Evolutionary conservation across 1,284 basidiomycete species (phyloP).

Genomic region (Moniliella sp.): DNA sequence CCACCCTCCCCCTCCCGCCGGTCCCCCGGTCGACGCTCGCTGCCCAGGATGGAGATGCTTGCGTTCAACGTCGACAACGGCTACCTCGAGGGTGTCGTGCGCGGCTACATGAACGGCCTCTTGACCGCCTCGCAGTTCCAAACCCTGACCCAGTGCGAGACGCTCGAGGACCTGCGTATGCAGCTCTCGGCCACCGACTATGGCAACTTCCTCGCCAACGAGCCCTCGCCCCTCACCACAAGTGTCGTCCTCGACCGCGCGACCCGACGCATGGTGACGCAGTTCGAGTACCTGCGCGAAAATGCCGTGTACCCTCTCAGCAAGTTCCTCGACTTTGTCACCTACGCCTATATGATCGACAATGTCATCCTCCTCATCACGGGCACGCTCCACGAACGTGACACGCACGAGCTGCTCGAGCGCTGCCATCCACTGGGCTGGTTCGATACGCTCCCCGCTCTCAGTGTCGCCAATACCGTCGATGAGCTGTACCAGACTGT

Average conservation of each 20-base stretch:
- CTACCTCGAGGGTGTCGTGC: constrained; percentile 52
- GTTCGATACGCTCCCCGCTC: constrained; percentile 93
- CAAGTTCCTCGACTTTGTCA: constrained; percentile 93
- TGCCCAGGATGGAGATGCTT: constrained; percentile 26
- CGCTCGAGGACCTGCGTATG: constrained; percentile 55
- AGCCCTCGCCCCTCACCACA: constrained; percentile 80
- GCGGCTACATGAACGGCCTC: constrained; percentile 82
- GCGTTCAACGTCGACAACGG: constrained; percentile 28
- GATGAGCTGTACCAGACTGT: constrained; percentile 94
- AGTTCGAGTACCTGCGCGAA: constrained; percentile 78
- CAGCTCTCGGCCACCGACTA: constrained; percentile 81
- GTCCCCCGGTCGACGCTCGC: too few relatives aligned
- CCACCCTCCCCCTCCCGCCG: too few relatives aligned
- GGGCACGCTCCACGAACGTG: constrained; percentile 84
- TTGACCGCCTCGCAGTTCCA: constrained; percentile 70
- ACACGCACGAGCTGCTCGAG: constrained; percentile 85
- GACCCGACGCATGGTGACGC: constrained; percentile 76
- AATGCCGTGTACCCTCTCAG: constrained; percentile 80
- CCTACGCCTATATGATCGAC: constrained; percentile 98
- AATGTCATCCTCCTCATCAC: constrained; percentile 94
- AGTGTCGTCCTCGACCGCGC: constrained; percentile 87
- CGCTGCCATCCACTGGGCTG: constrained; percentile 89
- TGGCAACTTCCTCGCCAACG: constrained; percentile 91
- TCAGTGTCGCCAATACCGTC: constrained; percentile 98
- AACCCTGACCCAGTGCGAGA: constrained; percentile 91